A percentile compares a stretch with the other conserved stretches of the same genome.
Evolutionary conservation across 495 filamentous ascomycete species (phyloP).

Genomic region (Cladorrhinum samala): DNA sequence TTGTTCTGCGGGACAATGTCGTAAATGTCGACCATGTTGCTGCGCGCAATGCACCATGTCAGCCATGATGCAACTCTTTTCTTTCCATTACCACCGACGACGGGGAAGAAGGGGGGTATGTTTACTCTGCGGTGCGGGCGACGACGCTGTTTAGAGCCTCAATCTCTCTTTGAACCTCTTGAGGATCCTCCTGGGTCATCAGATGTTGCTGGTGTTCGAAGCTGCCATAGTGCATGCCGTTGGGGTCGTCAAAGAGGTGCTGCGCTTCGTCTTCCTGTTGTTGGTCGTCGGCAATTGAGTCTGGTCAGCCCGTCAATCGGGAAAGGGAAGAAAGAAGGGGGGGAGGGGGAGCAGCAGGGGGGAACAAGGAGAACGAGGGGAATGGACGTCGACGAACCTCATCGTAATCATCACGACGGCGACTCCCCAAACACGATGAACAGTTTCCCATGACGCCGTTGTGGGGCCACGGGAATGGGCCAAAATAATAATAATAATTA

Average conservation of each 20-base stretch:
- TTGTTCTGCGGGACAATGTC: slow-evolving; percentile 47
- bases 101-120: slow-evolving; percentile 6
- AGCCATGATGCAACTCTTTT: slow-evolving; percentile 17
- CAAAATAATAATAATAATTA: not conserved
- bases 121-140: slow-evolving; percentile 50
- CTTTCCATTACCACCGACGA: slow-evolving; percentile 7
- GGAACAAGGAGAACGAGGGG: too few species aligned
- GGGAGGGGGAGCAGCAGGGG: too few species aligned
- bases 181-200: slow-evolving; percentile 47
- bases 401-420: slow-evolving; percentile 36
- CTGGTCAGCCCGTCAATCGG: slow-evolving; percentile 8
- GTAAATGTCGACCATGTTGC: slow-evolving; percentile 55
- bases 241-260: slow-evolving; percentile 49
- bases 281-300: not conserved
- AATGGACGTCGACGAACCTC: slow-evolving; percentile 38
- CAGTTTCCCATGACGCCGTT: slow-evolving; percentile 47
- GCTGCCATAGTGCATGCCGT: slow-evolving; percentile 47
- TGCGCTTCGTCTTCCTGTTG: slow-evolving; percentile 46
- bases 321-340: not conserved
- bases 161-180: slow-evolving; percentile 52
- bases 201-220: slow-evolving; percentile 44
- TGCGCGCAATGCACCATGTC: slow-evolving; percentile 22
- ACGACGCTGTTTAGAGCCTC: slow-evolving; percentile 52
- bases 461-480: slow-evolving; percentile 4
- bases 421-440: slow-evolving; percentile 39